Evolutionary conservation across 129 eudicot species (phyloP).

Genomic region (Arctium minus): DNA sequence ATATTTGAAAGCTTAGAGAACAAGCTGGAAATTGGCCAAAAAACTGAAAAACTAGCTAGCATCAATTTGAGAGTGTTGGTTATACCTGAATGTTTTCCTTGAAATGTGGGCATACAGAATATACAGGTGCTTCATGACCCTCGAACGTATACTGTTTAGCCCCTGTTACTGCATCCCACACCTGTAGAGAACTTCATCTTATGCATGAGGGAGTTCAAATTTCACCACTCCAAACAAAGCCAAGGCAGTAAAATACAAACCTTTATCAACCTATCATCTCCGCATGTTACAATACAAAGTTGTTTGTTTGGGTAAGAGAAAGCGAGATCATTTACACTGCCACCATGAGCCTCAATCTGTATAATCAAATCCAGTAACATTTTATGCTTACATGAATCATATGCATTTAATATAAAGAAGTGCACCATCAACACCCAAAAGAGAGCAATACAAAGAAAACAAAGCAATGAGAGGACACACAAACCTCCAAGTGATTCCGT

Average conservation of each 20-base stretch:
- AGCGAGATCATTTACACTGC: conserved; percentile 90
- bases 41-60: not conserved
- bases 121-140: conserved; percentile 92
- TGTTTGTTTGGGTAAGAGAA: conserved; percentile 75
- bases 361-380: conserved; percentile 8
- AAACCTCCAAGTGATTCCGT: conserved; percentile 80
- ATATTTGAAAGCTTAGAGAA: not conserved
- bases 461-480: conserved; percentile 1
- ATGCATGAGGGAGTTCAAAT: conserved; percentile 2
- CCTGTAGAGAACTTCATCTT: conserved; percentile 36
- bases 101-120: conserved; percentile 81
- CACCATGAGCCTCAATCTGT: conserved; percentile 94
- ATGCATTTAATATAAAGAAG: not conserved
- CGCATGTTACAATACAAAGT: conserved; percentile 75
- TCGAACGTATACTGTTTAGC: conserved; percentile 53
- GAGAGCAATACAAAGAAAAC: not conserved
- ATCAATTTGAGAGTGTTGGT: not conserved
- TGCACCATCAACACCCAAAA: not conserved
- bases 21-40: not conserved
- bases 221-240: not conserved
- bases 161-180: conserved; percentile 86
- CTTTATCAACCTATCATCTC: conserved; percentile 88
- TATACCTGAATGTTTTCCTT: conserved; percentile 80
- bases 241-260: conserved; percentile 32
- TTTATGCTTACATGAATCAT: not conserved